Conservation (phyloP, 176 grass and related monocot genomes). For the Oryza meridionalis region DNA sequence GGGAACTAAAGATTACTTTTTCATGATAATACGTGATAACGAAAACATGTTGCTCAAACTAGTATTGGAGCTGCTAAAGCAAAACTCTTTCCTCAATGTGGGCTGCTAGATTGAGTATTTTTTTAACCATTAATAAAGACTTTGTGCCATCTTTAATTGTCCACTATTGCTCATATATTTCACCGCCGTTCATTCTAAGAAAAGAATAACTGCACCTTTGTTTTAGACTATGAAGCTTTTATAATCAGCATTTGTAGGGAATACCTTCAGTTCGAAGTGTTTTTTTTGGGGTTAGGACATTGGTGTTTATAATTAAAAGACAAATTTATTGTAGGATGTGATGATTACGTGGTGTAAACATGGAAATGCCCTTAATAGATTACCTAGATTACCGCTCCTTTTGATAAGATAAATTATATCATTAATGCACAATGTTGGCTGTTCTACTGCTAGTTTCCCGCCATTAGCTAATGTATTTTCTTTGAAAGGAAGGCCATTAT, state of each 20-base stretch:
- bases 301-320: conserved; percentile 1
- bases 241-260: background rate
- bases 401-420: background rate
- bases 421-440: conserved; percentile 1
- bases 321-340: background rate
- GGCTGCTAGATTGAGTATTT: background rate
- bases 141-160: background rate
- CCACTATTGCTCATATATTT: conserved; percentile 5
- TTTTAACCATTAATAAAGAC: conserved; percentile 14
- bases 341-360: conserved; percentile 19
- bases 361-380: background rate
- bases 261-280: background rate
- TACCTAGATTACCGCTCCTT: background rate
- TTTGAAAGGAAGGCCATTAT: background rate
- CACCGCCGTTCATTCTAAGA: background rate
- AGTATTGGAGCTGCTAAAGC: conserved; percentile 7
- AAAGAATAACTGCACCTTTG: background rate
- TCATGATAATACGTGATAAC: background rate
- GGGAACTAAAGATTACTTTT: conserved; percentile 15
- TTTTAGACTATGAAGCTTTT: background rate
- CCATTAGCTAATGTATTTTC: background rate
- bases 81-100: background rate
- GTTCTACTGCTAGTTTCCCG: background rate
- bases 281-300: conserved; percentile 1
- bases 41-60: background rate